Evolutionary conservation across 2,329 filamentous ascomycete species (phyloP).

Genomic region (Paecilomyces formosus): DNA sequence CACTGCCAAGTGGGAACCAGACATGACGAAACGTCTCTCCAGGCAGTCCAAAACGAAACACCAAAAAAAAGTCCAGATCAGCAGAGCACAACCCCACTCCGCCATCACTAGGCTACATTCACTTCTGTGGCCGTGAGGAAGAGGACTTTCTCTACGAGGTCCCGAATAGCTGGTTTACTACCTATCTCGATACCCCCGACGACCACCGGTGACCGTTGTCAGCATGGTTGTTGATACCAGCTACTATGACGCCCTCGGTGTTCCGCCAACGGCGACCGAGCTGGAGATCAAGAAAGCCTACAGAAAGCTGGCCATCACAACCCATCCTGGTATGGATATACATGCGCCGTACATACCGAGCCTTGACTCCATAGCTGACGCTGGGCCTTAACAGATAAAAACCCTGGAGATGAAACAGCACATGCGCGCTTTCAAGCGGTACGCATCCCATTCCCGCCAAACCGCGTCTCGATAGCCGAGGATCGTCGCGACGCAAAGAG

Average conservation of each 20-base stretch:
- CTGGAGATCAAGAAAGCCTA: constrained; percentile 97
- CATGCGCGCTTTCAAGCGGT: constrained; percentile 92
- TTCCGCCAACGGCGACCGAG: constrained; percentile 75
- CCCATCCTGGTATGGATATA: constrained; percentile 70
- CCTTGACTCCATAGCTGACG: constrained; percentile 6
- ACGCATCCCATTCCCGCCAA: constrained; percentile 15
- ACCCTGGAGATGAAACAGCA: constrained; percentile 88
- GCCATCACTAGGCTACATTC: neutral
- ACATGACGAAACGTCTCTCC: neutral
- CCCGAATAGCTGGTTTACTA: neutral
- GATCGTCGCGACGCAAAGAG: neutral
- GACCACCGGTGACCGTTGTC: neutral
- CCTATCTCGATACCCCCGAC: neutral
- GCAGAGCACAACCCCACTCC: neutral
- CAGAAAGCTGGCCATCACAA: constrained; percentile 85
- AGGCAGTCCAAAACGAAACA: neutral
- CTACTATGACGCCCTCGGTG: constrained; percentile 83
- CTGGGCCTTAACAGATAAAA: constrained; percentile 64
- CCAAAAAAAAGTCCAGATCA: constrained; percentile 2
- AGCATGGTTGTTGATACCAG: constrained; percentile 78
- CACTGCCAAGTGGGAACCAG: neutral
- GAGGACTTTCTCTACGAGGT: neutral
- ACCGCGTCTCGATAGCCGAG: neutral
- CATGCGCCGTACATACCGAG: constrained; percentile 1
- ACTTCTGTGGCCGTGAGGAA: neutral